Percentiles rank a stretch among this genome's conserved stretches.
Evolutionary conservation across 2,329 filamentous ascomycete genomes (phyloP).

Genomic region (Colletotrichum paranaense): DNA sequence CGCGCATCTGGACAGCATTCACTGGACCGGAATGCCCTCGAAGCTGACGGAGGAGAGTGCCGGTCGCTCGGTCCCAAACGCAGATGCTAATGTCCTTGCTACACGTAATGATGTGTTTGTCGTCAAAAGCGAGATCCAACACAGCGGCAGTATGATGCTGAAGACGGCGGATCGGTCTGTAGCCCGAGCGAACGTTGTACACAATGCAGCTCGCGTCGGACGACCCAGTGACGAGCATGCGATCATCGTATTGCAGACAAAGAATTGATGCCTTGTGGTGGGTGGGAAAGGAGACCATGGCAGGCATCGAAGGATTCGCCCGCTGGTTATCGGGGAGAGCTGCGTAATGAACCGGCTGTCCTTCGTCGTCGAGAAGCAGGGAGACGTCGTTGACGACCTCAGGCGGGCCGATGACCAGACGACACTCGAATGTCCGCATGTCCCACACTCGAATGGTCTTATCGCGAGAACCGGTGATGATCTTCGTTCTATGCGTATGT

Average conservation of each 20-base stretch:
- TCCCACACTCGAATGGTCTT: constrained; percentile 97
- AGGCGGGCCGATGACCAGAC: constrained; percentile 85
- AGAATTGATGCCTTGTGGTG: constrained; percentile 94
- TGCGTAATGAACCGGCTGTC: constrained; percentile 65
- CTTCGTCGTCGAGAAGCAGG: constrained; percentile 64
- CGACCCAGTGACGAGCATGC: constrained; percentile 93
- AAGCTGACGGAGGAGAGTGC: constrained; percentile 80
- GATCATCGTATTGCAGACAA: constrained; percentile 92
- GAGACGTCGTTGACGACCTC: constrained; percentile 66
- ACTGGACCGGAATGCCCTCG: constrained; percentile 91
- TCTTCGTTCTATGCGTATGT: constrained; percentile 77
- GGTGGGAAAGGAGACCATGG: constrained; percentile 65
- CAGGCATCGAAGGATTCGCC: constrained; percentile 61
- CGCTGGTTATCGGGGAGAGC: constrained; percentile 62
- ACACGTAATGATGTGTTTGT: constrained; percentile 93
- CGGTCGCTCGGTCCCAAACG: constrained; percentile 90
- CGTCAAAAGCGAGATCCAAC: constrained; percentile 92
- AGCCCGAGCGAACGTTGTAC: constrained; percentile 84
- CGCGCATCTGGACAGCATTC: constrained; percentile 94
- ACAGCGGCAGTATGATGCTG: constrained; percentile 86
- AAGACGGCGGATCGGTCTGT: constrained; percentile 83
- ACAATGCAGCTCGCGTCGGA: constrained; percentile 93
- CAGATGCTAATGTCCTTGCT: constrained; percentile 96
- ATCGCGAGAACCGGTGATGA: constrained; percentile 95
- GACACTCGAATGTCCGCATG: constrained; percentile 86